A percentile compares a stretch with the other conserved stretches of the same genome.
Evolutionary conservation across 2,329 filamentous ascomycete species (phyloP).

Genomic region (Cladosporium cucumerinum): DNA sequence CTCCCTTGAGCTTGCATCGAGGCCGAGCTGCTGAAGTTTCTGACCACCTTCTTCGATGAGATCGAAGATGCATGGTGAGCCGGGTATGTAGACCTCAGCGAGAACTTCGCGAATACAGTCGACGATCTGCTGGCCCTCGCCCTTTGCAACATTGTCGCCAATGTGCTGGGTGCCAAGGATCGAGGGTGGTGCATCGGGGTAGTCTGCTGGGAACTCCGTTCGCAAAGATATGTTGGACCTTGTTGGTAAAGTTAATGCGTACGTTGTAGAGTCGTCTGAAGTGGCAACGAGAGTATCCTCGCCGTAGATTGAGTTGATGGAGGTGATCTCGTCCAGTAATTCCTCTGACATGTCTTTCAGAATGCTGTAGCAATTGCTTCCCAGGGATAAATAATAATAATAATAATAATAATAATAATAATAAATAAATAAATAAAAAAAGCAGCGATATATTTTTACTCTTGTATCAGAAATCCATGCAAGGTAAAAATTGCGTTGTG

Average conservation of each 20-base stretch:
- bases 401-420: too few relatives aligned
- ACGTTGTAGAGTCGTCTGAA: conserved; percentile 35
- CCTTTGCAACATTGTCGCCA: conserved; percentile 62
- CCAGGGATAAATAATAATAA: too few relatives aligned
- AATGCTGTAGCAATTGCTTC: neutral
- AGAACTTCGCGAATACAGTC: conserved; percentile 66
- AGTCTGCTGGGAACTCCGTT: conserved; percentile 67
- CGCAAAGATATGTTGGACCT: conserved; percentile 53
- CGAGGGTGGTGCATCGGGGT: conserved; percentile 70
- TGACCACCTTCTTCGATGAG: conserved; percentile 62
- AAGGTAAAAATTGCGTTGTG: neutral
- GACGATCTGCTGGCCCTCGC: conserved; percentile 70
- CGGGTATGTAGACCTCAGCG: conserved; percentile 64
- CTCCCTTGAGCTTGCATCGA: conserved; percentile 19
- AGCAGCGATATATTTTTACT: neutral
- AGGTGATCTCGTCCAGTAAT: conserved; percentile 70
- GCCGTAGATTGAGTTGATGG: conserved; percentile 81
- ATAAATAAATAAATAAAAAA: too few relatives aligned
- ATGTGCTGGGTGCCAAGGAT: conserved; percentile 78
- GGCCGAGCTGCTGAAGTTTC: conserved; percentile 35
- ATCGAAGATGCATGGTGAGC: conserved; percentile 84
- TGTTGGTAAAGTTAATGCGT: conserved; percentile 66
- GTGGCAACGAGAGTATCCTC: conserved; percentile 54
- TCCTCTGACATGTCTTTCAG: conserved; percentile 35
- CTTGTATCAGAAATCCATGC: neutral